A percentile compares a stretch with the other conserved stretches of the same genome.
These are phyloP conservation scores for Phytophthora brassicae DNA, from an alignment of 352 stramenopile genomes.

Conservation along the genomic window DNA sequence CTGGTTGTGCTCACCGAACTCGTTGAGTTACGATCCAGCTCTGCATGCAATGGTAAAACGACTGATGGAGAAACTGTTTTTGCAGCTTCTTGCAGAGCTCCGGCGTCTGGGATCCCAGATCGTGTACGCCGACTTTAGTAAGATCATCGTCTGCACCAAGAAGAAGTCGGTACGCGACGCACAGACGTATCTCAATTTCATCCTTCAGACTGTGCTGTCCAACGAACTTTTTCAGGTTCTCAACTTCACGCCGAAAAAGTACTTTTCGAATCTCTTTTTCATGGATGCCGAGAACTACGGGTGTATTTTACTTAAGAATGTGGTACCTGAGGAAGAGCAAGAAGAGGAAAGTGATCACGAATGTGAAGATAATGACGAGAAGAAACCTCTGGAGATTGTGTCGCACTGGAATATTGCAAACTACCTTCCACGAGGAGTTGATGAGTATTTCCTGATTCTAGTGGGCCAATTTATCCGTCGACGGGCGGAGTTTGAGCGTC, in stretches of 20 bases:
- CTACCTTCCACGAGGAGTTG: constrained; percentile 80
- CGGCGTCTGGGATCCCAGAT: constrained; percentile 93
- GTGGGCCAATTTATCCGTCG: constrained; percentile 88
- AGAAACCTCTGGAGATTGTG: constrained; percentile 61
- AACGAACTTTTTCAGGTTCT: constrained; percentile 87
- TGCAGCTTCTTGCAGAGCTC: constrained; percentile 93
- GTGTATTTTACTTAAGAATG: constrained; percentile 80
- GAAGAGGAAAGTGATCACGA: constrained; percentile 28
- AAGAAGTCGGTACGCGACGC: constrained; percentile 82
- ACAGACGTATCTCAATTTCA: constrained; percentile 94
- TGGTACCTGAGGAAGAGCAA: constrained; percentile 28
- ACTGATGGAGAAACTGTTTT: constrained; percentile 95
- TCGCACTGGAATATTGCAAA: constrained; percentile 90
- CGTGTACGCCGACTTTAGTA: constrained; percentile 88
- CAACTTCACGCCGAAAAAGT: constrained; percentile 74
- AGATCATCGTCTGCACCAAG: constrained; percentile 70
- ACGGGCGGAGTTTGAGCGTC: constrained; percentile 58
- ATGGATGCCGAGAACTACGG: constrained; percentile 97
- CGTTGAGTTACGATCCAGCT: constrained; percentile 93
- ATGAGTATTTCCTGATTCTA: constrained; percentile 89
- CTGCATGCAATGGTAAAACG: constrained; percentile 94
- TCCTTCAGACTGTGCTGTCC: constrained; percentile 90
- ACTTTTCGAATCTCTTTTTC: constrained; percentile 93
- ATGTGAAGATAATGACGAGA: constrained; percentile 20
- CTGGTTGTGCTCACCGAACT: constrained; percentile 91